Evolutionary conservation across 495 filamentous ascomycete species (phyloP).

Genomic region (Daldinia bambusicola): DNA sequence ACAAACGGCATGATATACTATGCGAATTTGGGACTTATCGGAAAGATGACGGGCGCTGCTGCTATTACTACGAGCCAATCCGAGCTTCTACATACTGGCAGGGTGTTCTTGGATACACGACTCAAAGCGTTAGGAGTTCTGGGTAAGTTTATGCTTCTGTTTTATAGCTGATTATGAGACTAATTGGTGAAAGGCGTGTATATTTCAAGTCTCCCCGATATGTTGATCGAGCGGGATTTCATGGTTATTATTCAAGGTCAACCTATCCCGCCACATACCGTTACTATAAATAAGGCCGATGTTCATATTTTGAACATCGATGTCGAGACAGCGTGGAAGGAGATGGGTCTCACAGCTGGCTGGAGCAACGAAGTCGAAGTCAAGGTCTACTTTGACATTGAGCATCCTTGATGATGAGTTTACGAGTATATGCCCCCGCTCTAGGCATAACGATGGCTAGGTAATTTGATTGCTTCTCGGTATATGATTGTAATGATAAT

Average conservation of each 20-base stretch:
- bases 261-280: conserved; percentile 73
- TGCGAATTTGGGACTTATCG: conserved; percentile 82
- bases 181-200: conserved; percentile 65
- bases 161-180: neutral
- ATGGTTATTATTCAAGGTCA: conserved; percentile 79
- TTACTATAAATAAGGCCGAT: conserved; percentile 65
- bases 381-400: conserved; percentile 66
- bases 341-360: conserved; percentile 73
- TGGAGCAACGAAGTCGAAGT: conserved; percentile 89
- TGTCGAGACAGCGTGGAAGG: conserved; percentile 79
- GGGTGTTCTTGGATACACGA: conserved; percentile 68
- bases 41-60: conserved; percentile 89
- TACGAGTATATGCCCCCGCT: neutral
- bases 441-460: neutral
- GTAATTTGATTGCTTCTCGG: neutral
- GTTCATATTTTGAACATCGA: conserved; percentile 78
- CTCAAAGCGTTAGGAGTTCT: conserved; percentile 85
- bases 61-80: conserved; percentile 73
- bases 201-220: conserved; percentile 71
- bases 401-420: conserved; percentile 35
- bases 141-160: conserved; percentile 60
- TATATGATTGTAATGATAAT: conserved; percentile 22
- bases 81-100: conserved; percentile 65
- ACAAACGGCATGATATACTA: conserved; percentile 54
- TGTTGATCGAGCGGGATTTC: conserved; percentile 71